These are phyloP conservation scores for Sporothrix brasiliensis DNA, from an alignment of 2,329 filamentous ascomycete genomes.

Conservation along the genomic window DNA sequence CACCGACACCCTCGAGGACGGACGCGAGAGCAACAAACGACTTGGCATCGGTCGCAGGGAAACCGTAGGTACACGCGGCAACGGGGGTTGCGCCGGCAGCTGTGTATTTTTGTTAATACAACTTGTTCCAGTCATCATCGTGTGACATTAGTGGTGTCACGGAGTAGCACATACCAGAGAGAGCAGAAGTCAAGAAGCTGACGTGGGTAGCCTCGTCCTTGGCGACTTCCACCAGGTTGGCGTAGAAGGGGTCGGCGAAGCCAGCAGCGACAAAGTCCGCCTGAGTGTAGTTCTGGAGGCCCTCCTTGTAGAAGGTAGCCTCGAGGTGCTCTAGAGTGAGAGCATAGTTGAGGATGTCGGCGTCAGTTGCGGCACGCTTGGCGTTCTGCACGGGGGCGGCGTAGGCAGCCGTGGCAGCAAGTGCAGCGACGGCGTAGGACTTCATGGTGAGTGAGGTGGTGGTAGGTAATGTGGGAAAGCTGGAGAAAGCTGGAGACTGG, in stretches of 20 bases:
- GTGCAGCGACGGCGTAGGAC: conserved; percentile 7
- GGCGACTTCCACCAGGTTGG: conserved; percentile 14
- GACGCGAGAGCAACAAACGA: conserved; percentile 2
- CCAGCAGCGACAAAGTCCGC: conserved; percentile 9
- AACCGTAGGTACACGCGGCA: conserved; percentile 7
- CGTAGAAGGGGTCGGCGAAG: conserved; percentile 11
- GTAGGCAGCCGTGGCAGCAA: conserved; percentile 7
- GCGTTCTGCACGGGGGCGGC: conserved; percentile 12
- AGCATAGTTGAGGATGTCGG: conserved; percentile 17
- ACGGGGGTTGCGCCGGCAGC: conserved; percentile 12
- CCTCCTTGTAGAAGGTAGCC: conserved; percentile 12
- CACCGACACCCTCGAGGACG: conserved; percentile 14
- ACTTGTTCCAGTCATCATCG: neutral
- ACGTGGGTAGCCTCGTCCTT: conserved; percentile 16
- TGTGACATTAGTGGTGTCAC: conserved; percentile 1
- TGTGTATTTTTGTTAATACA: conserved; percentile 4
- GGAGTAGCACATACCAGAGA: neutral
- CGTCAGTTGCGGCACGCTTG: conserved; percentile 13
- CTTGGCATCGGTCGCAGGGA: conserved; percentile 7
- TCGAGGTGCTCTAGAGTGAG: conserved; percentile 15
- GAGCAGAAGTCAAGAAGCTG: conserved; percentile 15
- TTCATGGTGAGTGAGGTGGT: conserved; percentile 9
- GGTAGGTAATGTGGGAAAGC: conserved; percentile 3
- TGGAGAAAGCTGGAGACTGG: neutral
- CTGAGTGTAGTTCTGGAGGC: conserved; percentile 14